Conservation (phyloP, 140 eudicot genomes). For the Artemisia princeps region DNA sequence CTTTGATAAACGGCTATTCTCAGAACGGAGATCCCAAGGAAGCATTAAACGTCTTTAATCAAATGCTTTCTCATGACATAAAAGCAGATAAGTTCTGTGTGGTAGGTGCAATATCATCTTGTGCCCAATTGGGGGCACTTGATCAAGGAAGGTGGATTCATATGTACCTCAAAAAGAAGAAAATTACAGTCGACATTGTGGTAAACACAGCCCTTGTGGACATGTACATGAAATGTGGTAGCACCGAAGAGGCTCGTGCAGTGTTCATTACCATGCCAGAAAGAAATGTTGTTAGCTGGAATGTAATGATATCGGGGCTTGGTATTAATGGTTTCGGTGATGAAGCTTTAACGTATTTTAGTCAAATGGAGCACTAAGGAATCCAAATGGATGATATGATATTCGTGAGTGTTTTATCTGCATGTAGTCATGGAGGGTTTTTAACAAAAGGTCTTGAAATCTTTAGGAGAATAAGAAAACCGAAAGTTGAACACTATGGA, state of each 20-base stretch:
- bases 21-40: conserved; percentile 37
- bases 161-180: conserved; percentile 32
- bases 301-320: conserved; percentile 45
- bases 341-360: conserved; percentile 33
- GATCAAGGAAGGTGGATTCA: conserved; percentile 50
- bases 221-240: conserved; percentile 59
- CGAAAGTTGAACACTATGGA: conserved; percentile 44
- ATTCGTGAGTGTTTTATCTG: conserved; percentile 34
- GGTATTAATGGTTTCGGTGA: conserved; percentile 36
- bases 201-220: conserved; percentile 41
- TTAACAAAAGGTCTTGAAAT: conserved; percentile 35
- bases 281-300: conserved; percentile 38
- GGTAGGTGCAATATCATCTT: conserved; percentile 38
- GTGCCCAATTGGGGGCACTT: conserved; percentile 47
- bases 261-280: conserved; percentile 29
- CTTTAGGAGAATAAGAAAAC: conserved; percentile 29
- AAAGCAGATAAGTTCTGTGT: conserved; percentile 41
- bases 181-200: conserved; percentile 31
- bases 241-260: conserved; percentile 28
- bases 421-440: conserved; percentile 45
- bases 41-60: conserved; percentile 36
- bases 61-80: conserved; percentile 32
- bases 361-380: conserved; percentile 28
- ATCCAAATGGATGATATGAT: conserved; percentile 37
- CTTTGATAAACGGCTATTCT: conserved; percentile 36